Evolutionary conservation across 805 yeast genomes (phyloP).

Genomic region (Suhomyces tanzawaensis): DNA sequence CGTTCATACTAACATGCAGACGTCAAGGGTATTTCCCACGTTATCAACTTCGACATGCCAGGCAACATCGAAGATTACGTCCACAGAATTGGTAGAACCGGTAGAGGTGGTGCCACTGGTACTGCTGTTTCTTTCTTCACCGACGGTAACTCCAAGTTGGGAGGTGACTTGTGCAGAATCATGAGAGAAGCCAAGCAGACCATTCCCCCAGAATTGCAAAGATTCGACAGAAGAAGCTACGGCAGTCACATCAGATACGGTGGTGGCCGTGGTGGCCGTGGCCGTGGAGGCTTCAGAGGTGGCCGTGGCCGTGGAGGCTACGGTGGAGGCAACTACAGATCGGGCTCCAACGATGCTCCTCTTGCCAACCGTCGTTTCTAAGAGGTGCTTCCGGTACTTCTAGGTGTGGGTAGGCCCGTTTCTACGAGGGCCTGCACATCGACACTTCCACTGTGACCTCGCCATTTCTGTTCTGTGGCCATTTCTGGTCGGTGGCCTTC

Average conservation of each 20-base stretch:
- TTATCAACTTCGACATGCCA: constrained; percentile 96
- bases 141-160: constrained; percentile 79
- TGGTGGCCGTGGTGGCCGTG: constrained; percentile 56
- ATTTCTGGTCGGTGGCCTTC: too few species aligned
- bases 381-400: too few species aligned
- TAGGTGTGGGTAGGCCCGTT: too few species aligned
- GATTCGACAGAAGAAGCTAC: constrained; percentile 62
- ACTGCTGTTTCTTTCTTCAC: constrained; percentile 95
- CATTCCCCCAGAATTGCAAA: constrained; percentile 75
- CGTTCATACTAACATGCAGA: constrained; percentile 59
- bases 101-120: constrained; percentile 97
- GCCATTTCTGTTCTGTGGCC: too few species aligned
- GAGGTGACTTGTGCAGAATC: constrained; percentile 85
- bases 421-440: too few species aligned
- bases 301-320: constrained; percentile 51
- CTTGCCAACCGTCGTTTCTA: constrained; percentile 45
- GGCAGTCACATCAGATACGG: constrained; percentile 55
- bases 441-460: too few species aligned
- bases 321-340: constrained; percentile 40
- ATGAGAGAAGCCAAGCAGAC: constrained; percentile 94
- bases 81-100: constrained; percentile 98
- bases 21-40: constrained; percentile 95
- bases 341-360: constrained; percentile 51
- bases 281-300: constrained; percentile 52
- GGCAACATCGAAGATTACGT: constrained; percentile 98